These are phyloP conservation scores for Akanthomyces muscarius DNA, from an alignment of 2,329 filamentous ascomycete species.

Conservation along the genomic window DNA sequence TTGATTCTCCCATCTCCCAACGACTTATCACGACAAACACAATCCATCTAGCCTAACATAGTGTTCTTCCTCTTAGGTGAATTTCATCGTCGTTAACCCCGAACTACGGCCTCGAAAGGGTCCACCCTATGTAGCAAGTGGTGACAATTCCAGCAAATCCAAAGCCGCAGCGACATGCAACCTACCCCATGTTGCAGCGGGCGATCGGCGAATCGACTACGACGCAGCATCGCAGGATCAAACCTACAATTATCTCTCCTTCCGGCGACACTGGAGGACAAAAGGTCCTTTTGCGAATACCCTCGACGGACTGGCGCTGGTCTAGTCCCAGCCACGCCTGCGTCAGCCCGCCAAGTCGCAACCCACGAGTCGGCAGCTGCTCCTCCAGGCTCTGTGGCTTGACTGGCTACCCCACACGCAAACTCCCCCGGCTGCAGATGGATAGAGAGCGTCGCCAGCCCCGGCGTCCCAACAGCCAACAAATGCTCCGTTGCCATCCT, in stretches of 20 bases:
- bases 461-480: constrained; percentile 10
- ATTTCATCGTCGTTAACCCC: background rate
- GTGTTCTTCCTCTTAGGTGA: background rate
- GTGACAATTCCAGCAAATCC: background rate
- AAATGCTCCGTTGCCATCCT: background rate
- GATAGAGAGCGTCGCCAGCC: constrained; percentile 9
- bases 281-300: background rate
- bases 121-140: background rate
- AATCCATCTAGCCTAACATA: background rate
- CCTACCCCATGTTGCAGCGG: constrained; percentile 14
- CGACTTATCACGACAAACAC: background rate
- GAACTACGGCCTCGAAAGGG: background rate
- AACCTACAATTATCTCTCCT: background rate
- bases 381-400: constrained; percentile 13
- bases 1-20: background rate
- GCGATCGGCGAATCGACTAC: constrained; percentile 14
- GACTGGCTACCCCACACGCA: constrained; percentile 13
- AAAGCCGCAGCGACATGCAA: background rate
- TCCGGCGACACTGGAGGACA: background rate
- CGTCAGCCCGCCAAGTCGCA: constrained; percentile 4
- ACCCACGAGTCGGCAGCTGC: constrained; percentile 2
- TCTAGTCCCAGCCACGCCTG: constrained; percentile 4
- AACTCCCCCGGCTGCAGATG: constrained; percentile 13
- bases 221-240: background rate
- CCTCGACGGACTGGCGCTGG: background rate